Evolutionary conservation across 1,284 basidiomycete genomes (phyloP), one percentile per base, ranked within the genome.

Genomic region (Blastosporella zonata): DNA sequence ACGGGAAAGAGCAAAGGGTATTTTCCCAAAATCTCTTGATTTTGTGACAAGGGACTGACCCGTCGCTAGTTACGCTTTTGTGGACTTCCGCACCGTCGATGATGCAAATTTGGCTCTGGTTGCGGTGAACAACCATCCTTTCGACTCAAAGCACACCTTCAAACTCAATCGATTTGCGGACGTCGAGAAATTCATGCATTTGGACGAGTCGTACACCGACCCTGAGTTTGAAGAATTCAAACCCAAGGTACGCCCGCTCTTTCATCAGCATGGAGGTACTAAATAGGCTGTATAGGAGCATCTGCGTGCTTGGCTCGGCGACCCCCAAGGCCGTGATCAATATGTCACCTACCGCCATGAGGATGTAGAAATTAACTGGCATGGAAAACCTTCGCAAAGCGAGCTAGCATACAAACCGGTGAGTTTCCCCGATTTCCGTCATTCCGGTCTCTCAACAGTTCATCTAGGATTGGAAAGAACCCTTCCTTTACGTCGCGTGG

Each of bases 261-360:
- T 45, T 43, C 20, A 22, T 33, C 42, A 38, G 22, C 12, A 9
- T 21, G 15, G 23, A 15, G 12, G n/a, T 37, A 36, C 20, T 43
- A 15, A 55, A 18, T 23, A 15, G 25, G 34, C 44, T 27, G 18
- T 53, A 13, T 59, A 96, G 90, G 95, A 98, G 67, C 95, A 99
- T 72, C 79, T 97, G 49, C 84, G 93, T 52, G 89, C 90, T 48
- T 99, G 96, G 96, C 80, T 99, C 50, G 90, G 87, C 25, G 97
- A 99, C 70, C 74, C 83, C 29, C 82, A 87, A 66, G 93, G 94
- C 21, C 89, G 97, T 54, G 97, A 99, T 68, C 97, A 99, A 69
- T 94, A 95, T 72, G 85, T 93, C 52, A 95, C 93, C 43, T 97
- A 97, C 71, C 85, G 90, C 45, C 91, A 89, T 50, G 90, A 96